Evolutionary conservation across 1,139 yeast genomes (phyloP).

Genomic region (Suhomyces kunorum): DNA sequence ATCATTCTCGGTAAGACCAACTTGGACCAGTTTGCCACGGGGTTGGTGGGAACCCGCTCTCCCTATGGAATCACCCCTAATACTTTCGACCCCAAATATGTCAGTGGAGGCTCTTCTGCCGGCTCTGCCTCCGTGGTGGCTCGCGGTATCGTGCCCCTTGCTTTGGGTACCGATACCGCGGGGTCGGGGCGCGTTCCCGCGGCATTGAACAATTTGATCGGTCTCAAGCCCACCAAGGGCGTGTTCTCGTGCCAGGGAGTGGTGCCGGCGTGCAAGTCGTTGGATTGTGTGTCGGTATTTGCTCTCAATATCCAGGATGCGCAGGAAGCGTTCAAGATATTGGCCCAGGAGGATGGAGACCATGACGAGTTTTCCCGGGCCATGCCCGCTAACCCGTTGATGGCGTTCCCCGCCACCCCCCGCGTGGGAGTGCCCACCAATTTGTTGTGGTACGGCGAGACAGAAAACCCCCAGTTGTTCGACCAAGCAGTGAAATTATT

Average conservation of each 20-base stretch:
- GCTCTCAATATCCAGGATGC: conserved; percentile 80
- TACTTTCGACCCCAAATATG: conserved; percentile 73
- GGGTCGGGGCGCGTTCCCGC: conserved; percentile 99
- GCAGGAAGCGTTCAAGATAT: conserved; percentile 65
- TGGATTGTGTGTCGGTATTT: conserved; percentile 89
- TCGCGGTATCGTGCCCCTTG: conserved; percentile 81
- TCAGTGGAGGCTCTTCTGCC: conserved; percentile 92
- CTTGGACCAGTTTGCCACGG: conserved; percentile 95
- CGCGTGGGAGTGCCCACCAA: conserved; percentile 72
- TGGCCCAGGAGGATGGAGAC: conserved; percentile 72
- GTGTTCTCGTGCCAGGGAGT: conserved; percentile 83
- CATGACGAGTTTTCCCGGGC: conserved; percentile 78
- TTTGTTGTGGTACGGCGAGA: conserved; percentile 78
- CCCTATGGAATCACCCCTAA: conserved; percentile 89
- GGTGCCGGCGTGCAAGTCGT: conserved; percentile 94
- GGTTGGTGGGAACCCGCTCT: conserved; percentile 90
- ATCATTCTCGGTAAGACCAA: conserved; percentile 90
- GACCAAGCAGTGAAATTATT: conserved; percentile 60
- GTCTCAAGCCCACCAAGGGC: conserved; percentile 91
- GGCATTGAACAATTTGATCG: conserved; percentile 86
- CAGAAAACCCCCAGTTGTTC: conserved; percentile 71
- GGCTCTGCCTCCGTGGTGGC: conserved; percentile 94
- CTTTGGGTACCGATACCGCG: conserved; percentile 97
- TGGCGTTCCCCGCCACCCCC: conserved; percentile 59
- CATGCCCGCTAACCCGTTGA: conserved; percentile 65